A percentile compares a stretch with the other conserved stretches of the same genome.
phyloP scores from a whole-genome alignment of 2,329 filamentous ascomycete species.

The Aspergillus neotritici region DNA sequence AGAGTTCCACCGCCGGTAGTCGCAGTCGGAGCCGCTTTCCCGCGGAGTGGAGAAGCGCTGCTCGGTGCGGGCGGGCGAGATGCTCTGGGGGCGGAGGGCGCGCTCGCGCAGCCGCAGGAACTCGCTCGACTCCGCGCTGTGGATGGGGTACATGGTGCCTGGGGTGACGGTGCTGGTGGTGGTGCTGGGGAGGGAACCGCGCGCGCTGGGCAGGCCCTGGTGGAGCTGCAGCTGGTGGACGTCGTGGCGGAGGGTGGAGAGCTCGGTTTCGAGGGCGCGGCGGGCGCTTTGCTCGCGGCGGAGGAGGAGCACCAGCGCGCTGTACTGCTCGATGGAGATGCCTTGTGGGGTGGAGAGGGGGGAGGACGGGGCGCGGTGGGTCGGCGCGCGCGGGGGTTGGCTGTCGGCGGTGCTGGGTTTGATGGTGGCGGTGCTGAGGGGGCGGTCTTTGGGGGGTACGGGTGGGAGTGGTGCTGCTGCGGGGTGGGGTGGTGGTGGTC shows the following conservation, averaged over 20 bases:
- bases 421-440: conserved; percentile 28
- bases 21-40: conserved; percentile 26
- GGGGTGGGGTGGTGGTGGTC: conserved; percentile 8
- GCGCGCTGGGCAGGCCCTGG: conserved; percentile 27
- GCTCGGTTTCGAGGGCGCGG: conserved; percentile 40
- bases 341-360: conserved; percentile 29
- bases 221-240: conserved; percentile 34
- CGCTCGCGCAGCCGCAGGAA: conserved; percentile 25
- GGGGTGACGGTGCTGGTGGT: too few species aligned
- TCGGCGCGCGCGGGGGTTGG: conserved; percentile 21
- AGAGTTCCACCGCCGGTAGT: neutral
- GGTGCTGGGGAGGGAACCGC: conserved; percentile 24
- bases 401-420: conserved; percentile 27
- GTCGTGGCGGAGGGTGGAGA: conserved; percentile 39
- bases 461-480: conserved; percentile 3
- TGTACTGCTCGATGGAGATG: conserved; percentile 45
- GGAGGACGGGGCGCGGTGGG: conserved; percentile 24
- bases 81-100: conserved; percentile 15
- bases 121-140: conserved; percentile 27
- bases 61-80: conserved; percentile 10
- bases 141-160: conserved; percentile 31
- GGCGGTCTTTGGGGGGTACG: conserved; percentile 17
- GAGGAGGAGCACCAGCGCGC: conserved; percentile 41
- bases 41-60: conserved; percentile 14
- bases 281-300: conserved; percentile 44